phyloP scores from a whole-genome alignment of 192 early-diverging fungal species.

The Pilobolus umbonatus region DNA sequence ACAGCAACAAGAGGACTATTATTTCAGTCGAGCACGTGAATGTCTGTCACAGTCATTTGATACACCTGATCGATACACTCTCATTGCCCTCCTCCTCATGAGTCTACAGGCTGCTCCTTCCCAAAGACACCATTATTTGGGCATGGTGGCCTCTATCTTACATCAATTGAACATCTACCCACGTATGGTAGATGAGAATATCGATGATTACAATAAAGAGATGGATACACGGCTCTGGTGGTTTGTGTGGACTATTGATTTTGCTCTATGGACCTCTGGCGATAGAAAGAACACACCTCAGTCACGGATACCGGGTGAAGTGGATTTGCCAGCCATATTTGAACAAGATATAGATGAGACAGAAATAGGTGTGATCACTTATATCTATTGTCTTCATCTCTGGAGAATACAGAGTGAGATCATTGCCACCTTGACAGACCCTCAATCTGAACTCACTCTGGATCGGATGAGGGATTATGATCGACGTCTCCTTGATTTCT shows the following conservation, averaged over 20 bases:
- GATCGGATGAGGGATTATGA: conserved; percentile 25
- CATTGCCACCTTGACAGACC: conserved; percentile 16
- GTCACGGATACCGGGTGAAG: conserved; percentile 2
- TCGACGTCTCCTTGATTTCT: conserved; percentile 6
- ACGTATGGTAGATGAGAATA: conserved; percentile 23
- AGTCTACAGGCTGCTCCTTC: conserved; percentile 3
- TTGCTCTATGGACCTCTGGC: conserved; percentile 27
- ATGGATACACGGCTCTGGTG: conserved; percentile 39
- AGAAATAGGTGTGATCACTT: conserved; percentile 23
- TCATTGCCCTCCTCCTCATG: conserved; percentile 26
- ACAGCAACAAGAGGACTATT: conserved; percentile 29
- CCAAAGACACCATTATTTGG: conserved; percentile 20
- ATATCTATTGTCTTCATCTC: conserved; percentile 12
- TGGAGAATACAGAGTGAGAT: conserved; percentile 31
- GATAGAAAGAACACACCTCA: conserved; percentile 18
- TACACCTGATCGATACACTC: conserved; percentile 27
- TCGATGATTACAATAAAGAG: conserved; percentile 26
- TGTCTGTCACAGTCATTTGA: conserved; percentile 31
- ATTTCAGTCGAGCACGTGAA: conserved; percentile 30
- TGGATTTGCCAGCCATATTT: conserved; percentile 21
- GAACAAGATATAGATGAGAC: conserved; percentile 36
- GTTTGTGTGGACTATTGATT: conserved; percentile 32
- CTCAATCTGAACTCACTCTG: conserved; percentile 9
- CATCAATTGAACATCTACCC: conserved; percentile 31
- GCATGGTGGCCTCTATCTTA: conserved; percentile 29